Percentiles rank a stretch among this genome's conserved stretches.
phyloP scores from a whole-genome alignment of 1,139 yeast species.

The Zhuliangozyma blackwelliae region DNA sequence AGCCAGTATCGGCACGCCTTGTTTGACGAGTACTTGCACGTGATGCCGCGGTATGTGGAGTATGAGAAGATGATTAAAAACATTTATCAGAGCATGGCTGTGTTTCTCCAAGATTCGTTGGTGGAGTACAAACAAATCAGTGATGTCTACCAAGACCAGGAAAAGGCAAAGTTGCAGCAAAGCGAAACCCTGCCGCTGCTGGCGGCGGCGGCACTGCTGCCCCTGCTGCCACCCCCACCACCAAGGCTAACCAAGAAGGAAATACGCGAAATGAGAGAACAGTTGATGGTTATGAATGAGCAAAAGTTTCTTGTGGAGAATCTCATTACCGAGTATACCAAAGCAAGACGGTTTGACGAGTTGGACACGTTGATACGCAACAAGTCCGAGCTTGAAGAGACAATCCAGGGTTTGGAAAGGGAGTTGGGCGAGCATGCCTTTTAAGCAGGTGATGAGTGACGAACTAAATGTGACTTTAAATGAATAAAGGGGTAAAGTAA shows the following conservation, averaged over 20 bases:
- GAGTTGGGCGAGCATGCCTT: slow-evolving; percentile 68
- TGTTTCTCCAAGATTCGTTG: slow-evolving; percentile 33
- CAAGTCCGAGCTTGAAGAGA: slow-evolving; percentile 51
- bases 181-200: too few species aligned
- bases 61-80: slow-evolving; percentile 24
- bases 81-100: slow-evolving; percentile 30
- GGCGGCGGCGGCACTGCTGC: too few species aligned
- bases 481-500: not conserved
- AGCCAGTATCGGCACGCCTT: slow-evolving; percentile 22
- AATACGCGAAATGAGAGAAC: slow-evolving; percentile 62
- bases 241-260: slow-evolving; percentile 44
- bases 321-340: slow-evolving; percentile 58
- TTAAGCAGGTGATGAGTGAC: too few species aligned
- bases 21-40: slow-evolving; percentile 17
- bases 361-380: slow-evolving; percentile 57
- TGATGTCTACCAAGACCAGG: slow-evolving; percentile 20
- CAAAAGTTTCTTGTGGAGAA: slow-evolving; percentile 69
- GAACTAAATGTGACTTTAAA: too few species aligned
- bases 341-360: slow-evolving; percentile 74
- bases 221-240: not conserved
- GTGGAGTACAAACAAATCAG: slow-evolving; percentile 26
- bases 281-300: slow-evolving; percentile 81
- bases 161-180: slow-evolving; percentile 8
- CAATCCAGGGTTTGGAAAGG: slow-evolving; percentile 45
- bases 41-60: slow-evolving; percentile 13